Evolutionary conservation across 73 alveolate species (phyloP), one percentile per base, ranked within the genome.

Genomic region (Breviolum minutum): DNA sequence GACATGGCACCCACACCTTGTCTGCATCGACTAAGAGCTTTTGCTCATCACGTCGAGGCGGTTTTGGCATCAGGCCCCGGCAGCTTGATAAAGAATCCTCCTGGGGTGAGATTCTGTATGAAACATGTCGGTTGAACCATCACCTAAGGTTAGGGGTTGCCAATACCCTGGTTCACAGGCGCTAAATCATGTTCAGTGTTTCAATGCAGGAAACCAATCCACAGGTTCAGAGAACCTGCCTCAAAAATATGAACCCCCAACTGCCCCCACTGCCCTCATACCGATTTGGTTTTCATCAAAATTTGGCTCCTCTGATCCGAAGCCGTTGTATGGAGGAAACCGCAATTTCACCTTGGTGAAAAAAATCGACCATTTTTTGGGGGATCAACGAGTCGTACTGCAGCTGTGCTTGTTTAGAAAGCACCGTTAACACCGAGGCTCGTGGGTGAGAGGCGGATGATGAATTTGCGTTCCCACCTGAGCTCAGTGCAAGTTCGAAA

Each of bases 241-340:
- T 2, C 8, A 62, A 22, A 71, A 11, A 3, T 40, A 19, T 71
- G 82, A 22, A 71, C 13, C 82, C 27, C 8, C n/a, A n/a, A n/a
- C n/a, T n/a, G n/a, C n/a, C n/a, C n/a, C n/a, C n/a, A n/a, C n/a
- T n/a, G n/a, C n/a, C n/a, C n/a, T n/a, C n/a, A n/a, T n/a, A n/a
- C n/a, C n/a, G n/a, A n/a, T n/a, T n/a, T n/a, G n/a, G n/a, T n/a
- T n/a, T n/a, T n/a, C 54, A 40, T 40, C 54, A 12, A 73, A 73
- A 17, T 17, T 11, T 79, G 40, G 20, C 40, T 87, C 97, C 97
- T 90, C 97, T 17, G 97, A 90, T 19, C 97, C 97, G n/a, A 90
- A 90, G 60, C 97, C 97, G 74, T 90, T 90, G 88, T 90, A 90
- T 19, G 97, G 97, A n/a, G 97, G 97, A 63, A n/a, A 90, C 63